These are phyloP conservation scores for Bocquillonia castaneifolia DNA, from an alignment of 441 rosid genomes.

Conservation along the genomic window DNA sequence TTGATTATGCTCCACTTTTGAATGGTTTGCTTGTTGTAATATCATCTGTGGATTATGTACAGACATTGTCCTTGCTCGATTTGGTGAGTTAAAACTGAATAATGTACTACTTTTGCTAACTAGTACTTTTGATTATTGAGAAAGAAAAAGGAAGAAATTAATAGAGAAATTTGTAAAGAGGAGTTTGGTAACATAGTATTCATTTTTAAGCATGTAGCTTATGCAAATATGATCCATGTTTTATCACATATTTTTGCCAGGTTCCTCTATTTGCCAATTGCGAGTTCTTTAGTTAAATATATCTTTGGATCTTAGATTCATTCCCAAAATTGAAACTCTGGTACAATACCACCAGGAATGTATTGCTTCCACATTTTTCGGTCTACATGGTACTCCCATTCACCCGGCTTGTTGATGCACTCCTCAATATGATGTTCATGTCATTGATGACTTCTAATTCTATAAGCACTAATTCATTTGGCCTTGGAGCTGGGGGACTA, in stretches of 20 bases:
- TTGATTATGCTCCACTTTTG: slow-evolving; percentile 70
- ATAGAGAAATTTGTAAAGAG: neutral
- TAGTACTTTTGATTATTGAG: neutral
- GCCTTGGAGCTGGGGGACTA: no score
- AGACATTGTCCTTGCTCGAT: slow-evolving; percentile 85
- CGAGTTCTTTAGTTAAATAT: no score
- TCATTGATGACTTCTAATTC: no score
- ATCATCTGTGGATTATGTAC: slow-evolving; percentile 80
- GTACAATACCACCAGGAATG: slow-evolving; percentile 89
- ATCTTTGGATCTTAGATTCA: slow-evolving; percentile 61
- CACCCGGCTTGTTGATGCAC: slow-evolving; percentile 84
- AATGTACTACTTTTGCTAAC: neutral
- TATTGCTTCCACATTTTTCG: slow-evolving; percentile 77
- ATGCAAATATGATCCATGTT: no score
- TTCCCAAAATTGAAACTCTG: slow-evolving; percentile 83
- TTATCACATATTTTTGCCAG: no score
- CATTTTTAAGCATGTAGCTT: no score
- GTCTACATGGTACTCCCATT: slow-evolving; percentile 68
- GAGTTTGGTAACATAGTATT: neutral
- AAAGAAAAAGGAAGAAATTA: no score
- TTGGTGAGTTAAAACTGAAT: slow-evolving; percentile 49
- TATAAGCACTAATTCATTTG: no score
- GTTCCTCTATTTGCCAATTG: no score
- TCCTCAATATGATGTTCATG: slow-evolving; percentile 87
- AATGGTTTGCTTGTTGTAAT: slow-evolving; percentile 85